A percentile compares a stretch with the other conserved stretches of the same genome.
These are phyloP conservation scores for Colletotrichum agaves DNA, from an alignment of 2,329 filamentous ascomycete genomes.

Conservation along the genomic window DNA sequence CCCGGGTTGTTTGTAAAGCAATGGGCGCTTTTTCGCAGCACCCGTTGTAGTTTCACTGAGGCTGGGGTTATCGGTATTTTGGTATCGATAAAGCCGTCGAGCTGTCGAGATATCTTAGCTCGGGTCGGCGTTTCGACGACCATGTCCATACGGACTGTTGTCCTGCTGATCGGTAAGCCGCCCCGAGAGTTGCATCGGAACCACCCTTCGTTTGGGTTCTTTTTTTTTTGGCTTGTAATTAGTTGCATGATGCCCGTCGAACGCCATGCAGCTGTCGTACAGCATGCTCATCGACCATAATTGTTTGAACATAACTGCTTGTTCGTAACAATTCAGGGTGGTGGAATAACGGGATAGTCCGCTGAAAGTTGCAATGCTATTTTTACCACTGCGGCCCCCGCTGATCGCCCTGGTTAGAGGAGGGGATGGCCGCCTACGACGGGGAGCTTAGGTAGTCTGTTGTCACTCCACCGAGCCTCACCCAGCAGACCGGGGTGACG, in stretches of 20 bases:
- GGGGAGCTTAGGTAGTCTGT: slow-evolving; percentile 21
- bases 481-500: slow-evolving; percentile 17
- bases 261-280: slow-evolving; percentile 18
- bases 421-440: slow-evolving; percentile 18
- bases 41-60: slow-evolving; percentile 3
- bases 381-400: slow-evolving; percentile 29
- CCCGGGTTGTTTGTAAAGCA: background rate
- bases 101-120: background rate
- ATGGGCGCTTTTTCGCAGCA: background rate
- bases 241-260: background rate
- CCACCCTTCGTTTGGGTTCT: background rate
- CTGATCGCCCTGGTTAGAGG: slow-evolving; percentile 27
- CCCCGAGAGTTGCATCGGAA: background rate
- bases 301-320: background rate
- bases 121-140: slow-evolving; percentile 7
- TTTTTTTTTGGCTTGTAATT: slow-evolving; percentile 6
- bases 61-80: background rate
- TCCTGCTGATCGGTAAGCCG: slow-evolving; percentile 1
- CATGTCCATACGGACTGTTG: background rate
- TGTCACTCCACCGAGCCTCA: slow-evolving; percentile 47
- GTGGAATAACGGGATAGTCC: slow-evolving; percentile 2
- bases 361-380: slow-evolving; percentile 20
- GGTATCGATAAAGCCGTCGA: background rate
- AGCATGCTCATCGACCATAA: background rate
- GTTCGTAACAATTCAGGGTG: background rate